Conservation (phyloP, 257 asterid species). For the Ehretia macrophylla region DNA sequence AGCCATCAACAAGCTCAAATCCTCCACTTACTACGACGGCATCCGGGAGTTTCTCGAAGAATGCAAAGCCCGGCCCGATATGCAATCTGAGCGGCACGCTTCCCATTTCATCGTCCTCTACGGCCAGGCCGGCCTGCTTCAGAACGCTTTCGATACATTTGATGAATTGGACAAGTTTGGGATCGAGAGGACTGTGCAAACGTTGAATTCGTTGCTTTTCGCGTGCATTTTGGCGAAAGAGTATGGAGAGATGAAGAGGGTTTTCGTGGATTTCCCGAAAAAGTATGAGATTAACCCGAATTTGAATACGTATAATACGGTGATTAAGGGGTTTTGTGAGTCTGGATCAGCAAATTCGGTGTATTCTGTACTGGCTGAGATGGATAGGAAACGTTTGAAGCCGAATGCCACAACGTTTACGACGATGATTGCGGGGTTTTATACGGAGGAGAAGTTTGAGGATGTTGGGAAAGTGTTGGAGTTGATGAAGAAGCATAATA, state of each 20-base stretch:
- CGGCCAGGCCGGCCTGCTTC: conserved; percentile 61
- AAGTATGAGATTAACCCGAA: conserved; percentile 51
- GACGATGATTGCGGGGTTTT: conserved; percentile 55
- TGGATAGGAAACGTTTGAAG: conserved; percentile 55
- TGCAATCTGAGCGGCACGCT: conserved; percentile 38
- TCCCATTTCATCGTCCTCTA: conserved; percentile 62
- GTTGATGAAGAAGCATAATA: conserved; percentile 51
- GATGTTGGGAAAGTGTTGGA: conserved; percentile 64
- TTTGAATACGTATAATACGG: conserved; percentile 62
- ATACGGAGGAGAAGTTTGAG: conserved; percentile 49
- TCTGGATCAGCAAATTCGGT: conserved; percentile 53
- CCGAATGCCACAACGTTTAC: conserved; percentile 56
- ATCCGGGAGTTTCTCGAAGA: conserved; percentile 57
- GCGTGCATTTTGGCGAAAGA: conserved; percentile 62
- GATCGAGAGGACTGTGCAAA: conserved; percentile 35
- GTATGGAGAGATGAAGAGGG: conserved; percentile 50
- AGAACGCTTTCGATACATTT: conserved; percentile 56
- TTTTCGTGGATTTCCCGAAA: conserved; percentile 58
- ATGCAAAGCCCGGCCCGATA: conserved; percentile 35
- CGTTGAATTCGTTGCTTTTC: conserved; percentile 60
- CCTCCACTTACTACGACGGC: conserved; percentile 38
- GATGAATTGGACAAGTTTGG: conserved; percentile 61
- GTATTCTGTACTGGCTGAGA: conserved; percentile 64
- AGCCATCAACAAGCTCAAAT: conserved; percentile 52
- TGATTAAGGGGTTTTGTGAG: conserved; percentile 65